Evolutionary conservation across 2,329 filamentous ascomycete species (phyloP).

Genomic region (Colletotrichum neosansevieriae): DNA sequence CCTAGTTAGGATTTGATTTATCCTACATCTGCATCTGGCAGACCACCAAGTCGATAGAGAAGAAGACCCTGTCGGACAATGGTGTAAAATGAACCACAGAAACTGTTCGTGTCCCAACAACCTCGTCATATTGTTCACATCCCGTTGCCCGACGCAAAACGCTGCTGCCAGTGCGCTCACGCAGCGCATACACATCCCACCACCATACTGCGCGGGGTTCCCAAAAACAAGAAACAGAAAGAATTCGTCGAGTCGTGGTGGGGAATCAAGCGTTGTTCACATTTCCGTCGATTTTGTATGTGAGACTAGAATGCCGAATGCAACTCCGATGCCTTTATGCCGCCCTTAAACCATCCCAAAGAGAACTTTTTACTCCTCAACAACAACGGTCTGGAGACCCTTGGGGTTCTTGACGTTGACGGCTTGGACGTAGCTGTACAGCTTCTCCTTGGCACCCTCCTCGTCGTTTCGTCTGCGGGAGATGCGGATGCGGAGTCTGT

Average conservation of each 20-base stretch:
- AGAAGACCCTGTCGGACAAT: constrained; percentile 29
- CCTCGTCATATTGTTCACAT: constrained; percentile 24
- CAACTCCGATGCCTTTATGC: constrained; percentile 60
- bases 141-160: constrained; percentile 14
- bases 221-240: constrained; percentile 28
- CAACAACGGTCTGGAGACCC: constrained; percentile 93
- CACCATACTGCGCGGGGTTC: constrained; percentile 24
- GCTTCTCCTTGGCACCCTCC: constrained; percentile 99
- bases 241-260: constrained; percentile 40
- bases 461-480: constrained; percentile 99
- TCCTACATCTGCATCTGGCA: constrained; percentile 35
- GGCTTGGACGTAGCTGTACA: constrained; percentile 99
- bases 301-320: constrained; percentile 57
- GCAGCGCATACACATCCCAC: constrained; percentile 29
- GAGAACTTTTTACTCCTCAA: constrained; percentile 73
- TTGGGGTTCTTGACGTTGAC: constrained; percentile 99
- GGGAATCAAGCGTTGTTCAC: constrained; percentile 43
- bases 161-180: constrained; percentile 8
- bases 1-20: constrained; percentile 32
- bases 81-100: constrained; percentile 25
- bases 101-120: constrained; percentile 23
- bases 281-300: constrained; percentile 42
- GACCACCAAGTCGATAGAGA: constrained; percentile 32
- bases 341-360: constrained; percentile 57
- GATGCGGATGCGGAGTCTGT: constrained; percentile 97